Base-by-base conservation (phyloP, 352 stramenopile genomes). In the Phytophthora cryptogea region DNA sequence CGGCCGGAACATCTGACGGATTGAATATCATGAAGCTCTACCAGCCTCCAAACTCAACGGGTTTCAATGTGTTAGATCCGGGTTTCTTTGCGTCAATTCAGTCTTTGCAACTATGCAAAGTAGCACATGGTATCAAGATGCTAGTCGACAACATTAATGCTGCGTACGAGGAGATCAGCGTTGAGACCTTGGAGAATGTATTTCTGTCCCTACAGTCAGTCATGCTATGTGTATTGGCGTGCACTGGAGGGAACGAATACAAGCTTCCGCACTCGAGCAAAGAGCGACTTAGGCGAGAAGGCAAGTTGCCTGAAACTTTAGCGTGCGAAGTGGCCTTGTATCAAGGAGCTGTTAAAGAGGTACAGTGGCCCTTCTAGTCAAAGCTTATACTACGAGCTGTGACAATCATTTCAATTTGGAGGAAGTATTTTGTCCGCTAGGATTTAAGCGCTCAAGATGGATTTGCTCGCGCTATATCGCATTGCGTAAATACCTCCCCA, bases 21-120 rank as follows among this genome's bases (percentile, higher is more conserved):
- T 23, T 1, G 20, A 23, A 23, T 23, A 23, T 23, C 41, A 52
- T 8, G 42, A 79, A n/a, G 55, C 59, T 51, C 0, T 62, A 10
- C 49, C 63, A 76, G 43, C 62, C 56, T 7, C 26, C 59, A 3
- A 73, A 74, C 28, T 68, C 47, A 1, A 63, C 70, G 0, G 53
- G 76, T 33, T 44, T 61, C 17, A 74, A 72, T 16, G 49, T 72
- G 1, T 46, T 74, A 4, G 65, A 78, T 30, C 44, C 68, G 4
- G 59, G 52, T 13, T 63, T 63, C 14, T 74, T 78, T 40, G 41
- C 55, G 4, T 65, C 61, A 0, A 61, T 72, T 5, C 57, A 78
- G 40, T 37, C 37, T 0, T 30, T 68, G 8, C 65, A 72, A 17
- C 49, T 63, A 8, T 13, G 11, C 37, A 31, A 46, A 14, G 23